Evolutionary conservation across 805 yeast species (phyloP).

Genomic region (Myxozyma vanderwaltii): DNA sequence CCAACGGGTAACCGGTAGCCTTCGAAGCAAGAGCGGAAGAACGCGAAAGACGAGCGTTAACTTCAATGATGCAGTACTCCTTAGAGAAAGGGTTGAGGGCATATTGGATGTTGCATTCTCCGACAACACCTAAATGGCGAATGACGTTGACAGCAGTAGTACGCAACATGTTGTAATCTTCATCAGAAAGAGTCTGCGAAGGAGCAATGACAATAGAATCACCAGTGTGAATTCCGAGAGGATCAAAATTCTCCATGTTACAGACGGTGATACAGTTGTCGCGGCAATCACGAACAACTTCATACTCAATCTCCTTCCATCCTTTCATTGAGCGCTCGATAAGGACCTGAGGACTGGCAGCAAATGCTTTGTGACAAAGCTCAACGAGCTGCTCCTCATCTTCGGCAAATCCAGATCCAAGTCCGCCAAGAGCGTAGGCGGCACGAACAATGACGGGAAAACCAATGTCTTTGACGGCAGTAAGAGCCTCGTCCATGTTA

Average conservation of each 20-base stretch:
- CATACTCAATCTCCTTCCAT: slow-evolving; percentile 98
- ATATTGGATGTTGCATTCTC: slow-evolving; percentile 98
- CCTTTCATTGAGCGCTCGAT: slow-evolving; percentile 98
- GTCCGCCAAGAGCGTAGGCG: slow-evolving; percentile 95
- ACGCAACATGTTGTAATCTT: slow-evolving; percentile 96
- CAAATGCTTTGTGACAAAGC: slow-evolving; percentile 87
- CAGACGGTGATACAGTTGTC: slow-evolving; percentile 99
- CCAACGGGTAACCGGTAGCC: slow-evolving; percentile 98
- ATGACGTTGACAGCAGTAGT: slow-evolving; percentile 97
- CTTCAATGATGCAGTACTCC: slow-evolving; percentile 97
- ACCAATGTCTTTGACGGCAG: slow-evolving; percentile 82
- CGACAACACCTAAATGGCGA: slow-evolving; percentile 97
- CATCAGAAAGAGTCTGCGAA: slow-evolving; percentile 94
- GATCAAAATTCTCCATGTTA: slow-evolving; percentile 99
- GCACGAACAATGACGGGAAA: slow-evolving; percentile 97
- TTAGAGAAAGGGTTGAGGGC: slow-evolving; percentile 91
- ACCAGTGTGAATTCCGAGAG: slow-evolving; percentile 98
- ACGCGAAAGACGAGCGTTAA: slow-evolving; percentile 94
- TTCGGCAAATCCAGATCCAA: slow-evolving; percentile 97
- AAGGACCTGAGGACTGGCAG: slow-evolving; percentile 92
- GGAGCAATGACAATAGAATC: slow-evolving; percentile 99
- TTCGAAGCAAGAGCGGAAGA: slow-evolving; percentile 99
- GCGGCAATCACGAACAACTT: slow-evolving; percentile 95
- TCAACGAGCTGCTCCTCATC: slow-evolving; percentile 79
- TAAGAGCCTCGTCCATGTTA: slow-evolving; percentile 75